These are phyloP conservation scores for Xerocomellus intermedius DNA, from an alignment of 768 basidiomycete species.

Conservation along the genomic window DNA sequence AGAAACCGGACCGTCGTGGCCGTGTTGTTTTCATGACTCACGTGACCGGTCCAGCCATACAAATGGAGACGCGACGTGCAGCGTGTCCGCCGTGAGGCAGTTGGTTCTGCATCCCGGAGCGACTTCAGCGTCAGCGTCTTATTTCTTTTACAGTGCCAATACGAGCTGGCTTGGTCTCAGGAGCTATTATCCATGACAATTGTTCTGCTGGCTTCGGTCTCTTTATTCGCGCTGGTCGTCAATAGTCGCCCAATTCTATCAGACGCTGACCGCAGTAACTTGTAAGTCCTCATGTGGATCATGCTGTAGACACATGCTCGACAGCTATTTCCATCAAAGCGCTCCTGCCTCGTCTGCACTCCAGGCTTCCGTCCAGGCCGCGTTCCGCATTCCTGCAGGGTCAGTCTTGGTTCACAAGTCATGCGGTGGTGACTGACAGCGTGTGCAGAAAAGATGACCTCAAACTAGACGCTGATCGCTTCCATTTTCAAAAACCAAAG, in stretches of 20 bases:
- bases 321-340: conserved; percentile 14
- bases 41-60: conserved; percentile 20
- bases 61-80: conserved; percentile 25
- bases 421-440: conserved; percentile 13
- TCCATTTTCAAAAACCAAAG: conserved; percentile 32
- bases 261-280: conserved; percentile 20
- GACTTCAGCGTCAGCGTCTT: conserved; percentile 3
- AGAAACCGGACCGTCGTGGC: conserved; percentile 4
- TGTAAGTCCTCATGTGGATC: conserved; percentile 27
- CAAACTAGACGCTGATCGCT: conserved; percentile 23
- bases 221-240: conserved; percentile 45
- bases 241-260: conserved; percentile 39
- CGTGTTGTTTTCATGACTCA: conserved; percentile 12
- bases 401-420: conserved; percentile 26
- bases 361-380: conserved; percentile 34
- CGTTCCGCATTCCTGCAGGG: conserved; percentile 38
- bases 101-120: conserved; percentile 18
- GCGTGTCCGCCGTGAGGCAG: conserved; percentile 26
- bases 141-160: conserved; percentile 2
- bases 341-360: conserved; percentile 18
- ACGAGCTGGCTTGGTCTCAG: neutral
- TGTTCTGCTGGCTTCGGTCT: conserved; percentile 37
- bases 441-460: conserved; percentile 18
- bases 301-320: conserved; percentile 12
- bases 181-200: conserved; percentile 34